phyloP scores from a whole-genome alignment of 2,329 filamentous ascomycete species.

The Moelleriella libera region DNA sequence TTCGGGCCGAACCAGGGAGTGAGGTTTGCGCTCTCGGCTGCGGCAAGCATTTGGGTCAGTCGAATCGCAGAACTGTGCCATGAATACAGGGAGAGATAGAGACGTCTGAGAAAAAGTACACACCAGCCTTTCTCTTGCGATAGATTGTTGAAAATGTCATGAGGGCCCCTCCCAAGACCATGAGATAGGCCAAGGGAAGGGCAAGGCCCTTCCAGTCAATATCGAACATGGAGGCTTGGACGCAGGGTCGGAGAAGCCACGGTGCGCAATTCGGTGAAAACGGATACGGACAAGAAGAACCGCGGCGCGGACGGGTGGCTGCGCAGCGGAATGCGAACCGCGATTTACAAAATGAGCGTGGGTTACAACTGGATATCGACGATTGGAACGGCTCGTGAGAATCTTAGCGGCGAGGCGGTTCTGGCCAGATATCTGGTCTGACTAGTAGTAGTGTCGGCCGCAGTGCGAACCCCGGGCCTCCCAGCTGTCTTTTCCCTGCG shows the following conservation, averaged over 20 bases:
- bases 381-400: too few relatives aligned
- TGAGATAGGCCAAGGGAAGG: constrained; percentile 80
- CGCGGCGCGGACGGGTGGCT: too few relatives aligned
- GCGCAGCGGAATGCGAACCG: not conserved
- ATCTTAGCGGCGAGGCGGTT: not conserved
- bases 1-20: constrained; percentile 91
- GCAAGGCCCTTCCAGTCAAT: constrained; percentile 73
- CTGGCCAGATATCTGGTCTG: constrained; percentile 7
- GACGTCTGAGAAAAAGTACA: constrained; percentile 12
- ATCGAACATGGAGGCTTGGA: constrained; percentile 5
- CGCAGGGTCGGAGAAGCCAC: not conserved
- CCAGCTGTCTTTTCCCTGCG: not conserved
- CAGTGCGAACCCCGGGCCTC: too few relatives aligned
- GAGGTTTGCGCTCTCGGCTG: constrained; percentile 68
- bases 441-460: too few relatives aligned
- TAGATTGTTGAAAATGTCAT: constrained; percentile 89
- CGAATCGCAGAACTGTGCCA: not conserved
- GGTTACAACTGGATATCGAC: not conserved
- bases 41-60: not conserved
- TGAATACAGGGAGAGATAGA: not conserved
- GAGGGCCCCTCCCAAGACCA: constrained; percentile 75
- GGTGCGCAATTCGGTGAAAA: not conserved
- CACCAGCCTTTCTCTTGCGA: constrained; percentile 78
- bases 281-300: too few relatives aligned
- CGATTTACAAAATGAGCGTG: constrained; percentile 1